Conservation (phyloP, 1,284 basidiomycete species). For the Trametes sp. region DNA sequence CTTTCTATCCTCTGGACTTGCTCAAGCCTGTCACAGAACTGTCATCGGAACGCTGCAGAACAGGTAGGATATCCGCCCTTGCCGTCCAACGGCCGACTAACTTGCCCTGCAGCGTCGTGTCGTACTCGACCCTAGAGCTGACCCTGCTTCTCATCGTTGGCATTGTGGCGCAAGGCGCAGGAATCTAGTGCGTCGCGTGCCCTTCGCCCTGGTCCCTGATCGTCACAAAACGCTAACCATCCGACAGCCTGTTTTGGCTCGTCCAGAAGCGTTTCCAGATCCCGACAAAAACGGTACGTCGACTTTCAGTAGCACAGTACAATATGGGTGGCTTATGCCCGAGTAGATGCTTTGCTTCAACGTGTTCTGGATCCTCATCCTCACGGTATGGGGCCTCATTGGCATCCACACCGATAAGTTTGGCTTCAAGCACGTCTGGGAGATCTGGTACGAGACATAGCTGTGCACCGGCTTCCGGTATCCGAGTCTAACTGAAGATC, state of each 20-base stretch:
- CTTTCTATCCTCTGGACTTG: background rate
- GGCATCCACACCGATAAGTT: slow-evolving; percentile 79
- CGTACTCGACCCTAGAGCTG: slow-evolving; percentile 71
- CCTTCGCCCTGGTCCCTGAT: background rate
- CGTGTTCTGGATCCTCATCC: slow-evolving; percentile 74
- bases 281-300: slow-evolving; percentile 71
- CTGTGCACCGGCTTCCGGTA: no score
- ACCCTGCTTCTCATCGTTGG: slow-evolving; percentile 81
- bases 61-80: slow-evolving; percentile 47
- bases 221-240: background rate
- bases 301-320: background rate
- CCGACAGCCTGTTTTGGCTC: slow-evolving; percentile 71
- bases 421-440: slow-evolving; percentile 85
- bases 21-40: slow-evolving; percentile 53
- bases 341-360: slow-evolving; percentile 75
- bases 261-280: slow-evolving; percentile 78
- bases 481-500: no score
- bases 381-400: slow-evolving; percentile 80
- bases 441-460: slow-evolving; percentile 66
- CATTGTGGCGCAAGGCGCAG: slow-evolving; percentile 75
- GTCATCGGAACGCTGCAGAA: slow-evolving; percentile 84
- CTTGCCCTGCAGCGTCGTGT: slow-evolving; percentile 52
- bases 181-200: slow-evolving; percentile 67
- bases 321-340: background rate
- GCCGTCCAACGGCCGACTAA: background rate